Base-by-base conservation (phyloP, 352 stramenopile species). In the Globisporangium ultimum region DNA sequence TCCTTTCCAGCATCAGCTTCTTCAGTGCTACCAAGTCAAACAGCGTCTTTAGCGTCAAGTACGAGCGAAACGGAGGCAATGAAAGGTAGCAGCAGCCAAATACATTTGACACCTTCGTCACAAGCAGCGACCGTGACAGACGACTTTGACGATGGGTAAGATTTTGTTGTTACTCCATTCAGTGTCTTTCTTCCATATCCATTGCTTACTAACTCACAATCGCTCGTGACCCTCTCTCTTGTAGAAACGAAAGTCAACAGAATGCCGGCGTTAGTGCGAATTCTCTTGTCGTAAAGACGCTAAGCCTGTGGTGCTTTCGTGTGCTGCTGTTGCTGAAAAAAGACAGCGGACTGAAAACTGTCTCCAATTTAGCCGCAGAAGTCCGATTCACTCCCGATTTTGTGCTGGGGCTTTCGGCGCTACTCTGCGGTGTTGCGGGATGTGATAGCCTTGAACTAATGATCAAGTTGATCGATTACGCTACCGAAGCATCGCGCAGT, bases 321-420 rank as follows among this genome's bases (percentile, higher is more conserved):
- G 43, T 91, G 20, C 70, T 93, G 20, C 64, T 93, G 34, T 61
- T 91, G 7, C 63, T 93, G 24, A 93, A 93, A 64, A 89, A 89
- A 57, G 82, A 91, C 22, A 86, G 68, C 22, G 84, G 82, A 11
- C 48, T 91, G 20, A 80, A 87, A 42, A 62, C 70, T 2, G 68
- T 93, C 28, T 71, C 76, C 36, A 78, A 75, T 13, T 70, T 82
- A 38, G 71, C 70, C 0, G 42, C 64, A 2, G 58, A 71, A 21
- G 48, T 89, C 41, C 61, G 76, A 6, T 86, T 92, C 59, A 68
- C 75, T 1, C 80, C 80, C 3, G 84, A 93, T 67, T 92, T 80
- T 58, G 47, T 91, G 49, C 60, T 91, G 12, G 82, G 76, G 11
- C 52, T 89, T 20, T 71, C 78, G 10, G 71, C 78, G 58, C 63